These are phyloP conservation scores for Apiotrichum mycotoxinovorans DNA, from an alignment of 1,284 basidiomycete species.

Conservation along the genomic window DNA sequence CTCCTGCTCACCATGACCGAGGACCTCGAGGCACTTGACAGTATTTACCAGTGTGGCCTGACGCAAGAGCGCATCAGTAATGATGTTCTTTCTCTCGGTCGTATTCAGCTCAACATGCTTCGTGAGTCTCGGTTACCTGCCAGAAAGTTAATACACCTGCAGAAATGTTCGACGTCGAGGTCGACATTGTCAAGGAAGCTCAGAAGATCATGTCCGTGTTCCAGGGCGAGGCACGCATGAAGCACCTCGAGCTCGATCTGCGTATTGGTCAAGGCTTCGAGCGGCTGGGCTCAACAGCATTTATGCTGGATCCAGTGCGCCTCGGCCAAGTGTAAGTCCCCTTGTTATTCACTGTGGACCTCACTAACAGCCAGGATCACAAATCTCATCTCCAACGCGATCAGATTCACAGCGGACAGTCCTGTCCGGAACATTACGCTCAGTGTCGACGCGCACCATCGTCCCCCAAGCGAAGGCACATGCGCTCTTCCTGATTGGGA, in stretches of 20 bases:
- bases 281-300: slow-evolving; percentile 14
- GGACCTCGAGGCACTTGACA: slow-evolving; percentile 37
- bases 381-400: slow-evolving; percentile 47
- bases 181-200: slow-evolving; percentile 43
- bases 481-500: slow-evolving; percentile 2
- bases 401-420: slow-evolving; percentile 40
- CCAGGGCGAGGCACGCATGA: slow-evolving; percentile 38
- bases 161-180: slow-evolving; percentile 41
- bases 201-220: slow-evolving; percentile 43
- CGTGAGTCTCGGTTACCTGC: neutral
- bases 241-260: slow-evolving; percentile 34
- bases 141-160: neutral
- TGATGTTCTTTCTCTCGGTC: slow-evolving; percentile 49
- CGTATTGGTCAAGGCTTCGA: slow-evolving; percentile 27
- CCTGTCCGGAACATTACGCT: slow-evolving; percentile 28
- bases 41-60: slow-evolving; percentile 46
- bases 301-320: slow-evolving; percentile 48
- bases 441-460: slow-evolving; percentile 30
- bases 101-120: slow-evolving; percentile 49
- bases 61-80: slow-evolving; percentile 51
- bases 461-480: slow-evolving; percentile 11
- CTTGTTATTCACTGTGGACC: neutral
- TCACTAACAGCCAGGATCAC: slow-evolving; percentile 15
- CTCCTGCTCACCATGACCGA: slow-evolving; percentile 37
- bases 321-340: slow-evolving; percentile 39